Percentiles rank a stretch among this genome's conserved stretches.
Evolutionary conservation across 345 rosid species (phyloP).

Genomic region (Dovyalis caffra): DNA sequence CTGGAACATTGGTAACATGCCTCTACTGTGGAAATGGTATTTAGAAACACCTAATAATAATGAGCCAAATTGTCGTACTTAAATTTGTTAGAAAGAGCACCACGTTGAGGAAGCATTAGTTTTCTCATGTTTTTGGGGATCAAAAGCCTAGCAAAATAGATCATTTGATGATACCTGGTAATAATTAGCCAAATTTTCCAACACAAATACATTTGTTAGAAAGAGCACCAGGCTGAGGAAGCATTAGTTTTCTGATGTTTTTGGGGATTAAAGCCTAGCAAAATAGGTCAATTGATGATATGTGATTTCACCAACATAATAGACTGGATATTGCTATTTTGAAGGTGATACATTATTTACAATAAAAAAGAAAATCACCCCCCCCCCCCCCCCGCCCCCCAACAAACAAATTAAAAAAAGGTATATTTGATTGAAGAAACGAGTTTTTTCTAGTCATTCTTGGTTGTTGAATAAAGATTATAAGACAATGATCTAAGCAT

Average conservation of each 20-base stretch:
- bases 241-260: not conserved
- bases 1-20: not conserved
- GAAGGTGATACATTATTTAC: not conserved
- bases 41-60: not conserved
- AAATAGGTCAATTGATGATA: not conserved
- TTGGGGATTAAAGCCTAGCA: not conserved
- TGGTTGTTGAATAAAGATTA: not conserved
- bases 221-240: not conserved
- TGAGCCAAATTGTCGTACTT: not conserved
- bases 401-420: no score
- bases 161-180: slow-evolving; percentile 8
- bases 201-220: no score
- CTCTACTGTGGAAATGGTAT: not conserved
- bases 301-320: not conserved
- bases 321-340: not conserved
- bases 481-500: not conserved
- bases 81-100: not conserved
- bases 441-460: not conserved
- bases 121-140: not conserved
- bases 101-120: not conserved
- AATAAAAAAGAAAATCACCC: not conserved
- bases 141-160: not conserved
- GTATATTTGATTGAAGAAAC: not conserved
- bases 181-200: no score
- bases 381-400: no score